Conservation (phyloP, 169 alveolate species). For the Perkinsus marinus region DNA sequence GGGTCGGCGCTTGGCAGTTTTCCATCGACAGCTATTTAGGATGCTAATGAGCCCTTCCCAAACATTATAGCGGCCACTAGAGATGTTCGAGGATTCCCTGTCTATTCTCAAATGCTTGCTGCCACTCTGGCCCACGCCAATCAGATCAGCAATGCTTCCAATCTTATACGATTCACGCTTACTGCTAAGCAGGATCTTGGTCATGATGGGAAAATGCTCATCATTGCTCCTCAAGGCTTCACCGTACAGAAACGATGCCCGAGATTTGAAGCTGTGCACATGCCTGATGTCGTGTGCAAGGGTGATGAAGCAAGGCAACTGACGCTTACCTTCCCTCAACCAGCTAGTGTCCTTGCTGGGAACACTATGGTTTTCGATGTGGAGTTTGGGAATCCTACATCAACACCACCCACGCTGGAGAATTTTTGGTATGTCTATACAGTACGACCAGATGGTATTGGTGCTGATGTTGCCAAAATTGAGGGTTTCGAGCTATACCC, state of each 20-base stretch:
- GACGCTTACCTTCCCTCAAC: not conserved
- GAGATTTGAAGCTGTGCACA: not conserved
- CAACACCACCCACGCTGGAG: not conserved
- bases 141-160: not conserved
- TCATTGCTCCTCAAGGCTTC: slow-evolving; percentile 3
- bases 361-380: not conserved
- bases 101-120: not conserved
- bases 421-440: slow-evolving; percentile 4
- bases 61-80: not conserved
- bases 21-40: not conserved
- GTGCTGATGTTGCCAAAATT: not conserved
- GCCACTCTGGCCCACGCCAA: not conserved
- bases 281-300: slow-evolving; percentile 6
- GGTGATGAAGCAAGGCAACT: not conserved
- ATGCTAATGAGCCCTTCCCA: not conserved
- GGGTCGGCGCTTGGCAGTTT: not conserved
- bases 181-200: not conserved
- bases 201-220: not conserved
- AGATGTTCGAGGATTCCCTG: not conserved
- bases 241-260: not conserved
- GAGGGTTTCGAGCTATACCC: not conserved
- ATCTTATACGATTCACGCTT: not conserved
- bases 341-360: not conserved
- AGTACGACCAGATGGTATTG: slow-evolving; percentile 8
- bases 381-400: not conserved